Evolutionary conservation across 2,329 filamentous ascomycete genomes (phyloP).

Genomic region (Colletotrichum truncatum): DNA sequence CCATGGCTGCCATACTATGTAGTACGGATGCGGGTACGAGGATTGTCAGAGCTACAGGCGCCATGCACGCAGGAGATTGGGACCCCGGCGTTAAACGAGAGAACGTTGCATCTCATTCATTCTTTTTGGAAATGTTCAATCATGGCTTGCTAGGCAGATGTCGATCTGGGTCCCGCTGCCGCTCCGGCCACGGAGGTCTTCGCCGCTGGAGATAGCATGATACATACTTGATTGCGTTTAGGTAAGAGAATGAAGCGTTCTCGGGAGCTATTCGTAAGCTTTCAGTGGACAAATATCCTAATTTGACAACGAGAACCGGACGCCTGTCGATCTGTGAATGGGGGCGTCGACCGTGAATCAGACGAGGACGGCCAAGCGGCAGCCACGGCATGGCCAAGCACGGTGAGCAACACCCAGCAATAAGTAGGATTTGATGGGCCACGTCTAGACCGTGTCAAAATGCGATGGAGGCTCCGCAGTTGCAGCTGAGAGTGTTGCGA

Average conservation of each 20-base stretch:
- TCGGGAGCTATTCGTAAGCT: neutral
- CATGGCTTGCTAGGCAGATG: too few species aligned
- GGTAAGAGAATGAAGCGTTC: neutral
- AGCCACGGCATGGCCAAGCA: neutral
- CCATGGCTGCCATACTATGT: neutral
- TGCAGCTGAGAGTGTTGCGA: neutral
- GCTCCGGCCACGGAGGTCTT: neutral
- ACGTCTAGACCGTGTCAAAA: constrained; percentile 19
- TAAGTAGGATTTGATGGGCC: neutral
- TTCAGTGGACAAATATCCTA: neutral
- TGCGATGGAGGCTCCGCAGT: neutral
- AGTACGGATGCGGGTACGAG: neutral
- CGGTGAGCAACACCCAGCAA: too few species aligned
- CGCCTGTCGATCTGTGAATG: neutral
- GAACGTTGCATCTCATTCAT: neutral
- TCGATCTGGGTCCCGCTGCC: too few species aligned
- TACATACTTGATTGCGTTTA: neutral
- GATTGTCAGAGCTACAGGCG: neutral
- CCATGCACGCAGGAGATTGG: neutral
- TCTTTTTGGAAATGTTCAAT: neutral
- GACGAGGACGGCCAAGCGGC: constrained; percentile 11
- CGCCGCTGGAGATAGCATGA: neutral
- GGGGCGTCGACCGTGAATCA: constrained; percentile 3
- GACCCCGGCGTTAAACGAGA: neutral
- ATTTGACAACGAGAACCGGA: neutral